phyloP scores from a whole-genome alignment of 1,139 yeast species.

The Scheffersomyces segobiensis region DNA sequence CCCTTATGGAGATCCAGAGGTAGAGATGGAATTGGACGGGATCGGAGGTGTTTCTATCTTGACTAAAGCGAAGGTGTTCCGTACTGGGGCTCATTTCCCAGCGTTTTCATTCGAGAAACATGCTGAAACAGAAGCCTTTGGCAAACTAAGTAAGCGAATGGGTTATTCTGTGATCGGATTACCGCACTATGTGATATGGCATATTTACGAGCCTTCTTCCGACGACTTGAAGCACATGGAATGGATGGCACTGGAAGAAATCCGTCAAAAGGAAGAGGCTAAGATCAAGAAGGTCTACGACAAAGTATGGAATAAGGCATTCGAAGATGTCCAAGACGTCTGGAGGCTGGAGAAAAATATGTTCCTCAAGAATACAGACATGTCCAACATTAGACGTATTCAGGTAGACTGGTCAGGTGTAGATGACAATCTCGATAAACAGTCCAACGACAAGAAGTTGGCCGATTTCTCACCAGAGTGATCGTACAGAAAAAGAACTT shows the following conservation, averaged over 20 bases:
- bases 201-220: conserved; percentile 82
- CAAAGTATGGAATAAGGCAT: conserved; percentile 74
- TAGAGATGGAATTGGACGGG: conserved; percentile 86
- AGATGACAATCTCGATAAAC: conserved; percentile 37
- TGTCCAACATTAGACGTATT: conserved; percentile 47
- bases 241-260: conserved; percentile 94
- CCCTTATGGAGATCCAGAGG: conserved; percentile 83
- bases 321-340: conserved; percentile 65
- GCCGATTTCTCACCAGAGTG: conserved; percentile 45
- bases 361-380: conserved; percentile 73
- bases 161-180: conserved; percentile 79
- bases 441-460: conserved; percentile 30
- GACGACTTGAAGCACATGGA: conserved; percentile 93
- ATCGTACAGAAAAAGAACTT: neutral
- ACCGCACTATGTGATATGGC: conserved; percentile 93
- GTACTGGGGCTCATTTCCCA: conserved; percentile 83
- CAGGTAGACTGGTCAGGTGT: conserved; percentile 70
- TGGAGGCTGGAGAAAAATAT: conserved; percentile 70
- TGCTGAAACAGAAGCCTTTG: conserved; percentile 93
- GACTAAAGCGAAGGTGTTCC: conserved; percentile 76
- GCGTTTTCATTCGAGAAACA: conserved; percentile 89
- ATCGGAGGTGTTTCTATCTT: conserved; percentile 89
- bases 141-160: conserved; percentile 80
- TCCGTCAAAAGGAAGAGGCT: conserved; percentile 67
- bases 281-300: conserved; percentile 68